Base-by-base conservation (phyloP, 2,329 filamentous ascomycete genomes). In the Scopulariopsis brevicaulis region DNA sequence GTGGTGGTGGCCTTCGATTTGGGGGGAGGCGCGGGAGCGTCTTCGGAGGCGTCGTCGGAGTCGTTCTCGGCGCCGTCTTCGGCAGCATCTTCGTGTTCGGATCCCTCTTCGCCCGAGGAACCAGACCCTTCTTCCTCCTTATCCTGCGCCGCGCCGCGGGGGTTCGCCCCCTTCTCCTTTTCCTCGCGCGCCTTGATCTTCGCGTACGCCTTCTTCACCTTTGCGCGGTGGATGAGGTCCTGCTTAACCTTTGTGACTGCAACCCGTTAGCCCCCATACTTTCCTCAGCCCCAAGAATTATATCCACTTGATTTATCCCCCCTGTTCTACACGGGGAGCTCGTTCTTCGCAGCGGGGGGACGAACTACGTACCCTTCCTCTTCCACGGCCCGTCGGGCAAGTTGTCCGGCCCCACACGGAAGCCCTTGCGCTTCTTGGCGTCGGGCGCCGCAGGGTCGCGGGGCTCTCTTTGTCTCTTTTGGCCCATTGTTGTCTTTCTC, bases 171-270 rank as follows among this genome's bases (percentile, higher is more conserved):
- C 28, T 56, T 25, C 46, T 56, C 15, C 43, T 20, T 24, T 25
- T 53, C 55, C 32, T 53, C 70, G 28, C 68, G 66, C 8, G 70
- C 84, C 71, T 92, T 93, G 62, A 96, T 77, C 72, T 96, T 96
- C 62, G 87, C 87, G 69, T 96, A 96, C 50, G 87, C 83, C 71
- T 96, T 96, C 73, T 92, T 94, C 61, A 96, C 79, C 72, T 96
- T 96, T 61, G 92, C 91, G 71, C 94, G 95, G 71, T 91, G 84
- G 66, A 97, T 96, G 59, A 96, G 76, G 63, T 89, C 83, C 63
- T 87, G 81, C 73, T 97, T 97, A 67, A 96, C 94, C 72, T 92
- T 93, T 70, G 89, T 84, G 59, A 89, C 89, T 93, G 66, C 43
- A 51, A 8, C 14, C n/a, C 40, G 40, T 46, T 46, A 46, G 40